phyloP scores from a whole-genome alignment of 2,329 filamentous ascomycete species.

The Clarireedia monteithiana region DNA sequence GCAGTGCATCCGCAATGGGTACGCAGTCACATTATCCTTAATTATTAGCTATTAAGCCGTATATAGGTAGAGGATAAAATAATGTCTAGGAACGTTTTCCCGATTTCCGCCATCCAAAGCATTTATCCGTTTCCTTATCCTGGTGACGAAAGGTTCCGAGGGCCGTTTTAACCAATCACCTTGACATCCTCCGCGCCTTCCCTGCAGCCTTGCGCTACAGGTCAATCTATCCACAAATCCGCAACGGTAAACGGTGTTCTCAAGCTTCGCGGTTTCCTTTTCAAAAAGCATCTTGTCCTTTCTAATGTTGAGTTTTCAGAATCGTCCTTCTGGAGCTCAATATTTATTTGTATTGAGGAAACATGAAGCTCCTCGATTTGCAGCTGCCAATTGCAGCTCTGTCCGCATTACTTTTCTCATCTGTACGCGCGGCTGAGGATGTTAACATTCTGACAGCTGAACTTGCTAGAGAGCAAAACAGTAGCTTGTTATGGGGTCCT shows the following conservation, averaged over 20 bases:
- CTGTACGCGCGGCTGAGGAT: constrained; percentile 20
- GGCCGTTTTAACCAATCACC: background rate
- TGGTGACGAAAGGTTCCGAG: background rate
- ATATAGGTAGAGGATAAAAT: too few relatives aligned
- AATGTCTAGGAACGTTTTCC: too few relatives aligned
- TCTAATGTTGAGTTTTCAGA: constrained; percentile 18
- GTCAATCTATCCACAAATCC: constrained; percentile 15
- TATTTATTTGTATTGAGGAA: constrained; percentile 10
- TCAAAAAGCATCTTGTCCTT: background rate
- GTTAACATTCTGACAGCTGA: constrained; percentile 28
- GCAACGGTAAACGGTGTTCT: constrained; percentile 10
- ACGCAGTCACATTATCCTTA: too few relatives aligned
- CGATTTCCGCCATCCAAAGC: too few relatives aligned
- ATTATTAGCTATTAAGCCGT: too few relatives aligned
- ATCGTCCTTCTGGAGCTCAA: background rate
- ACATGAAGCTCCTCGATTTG: constrained; percentile 17
- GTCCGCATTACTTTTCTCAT: constrained; percentile 11
- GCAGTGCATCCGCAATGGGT: too few relatives aligned
- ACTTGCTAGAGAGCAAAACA: constrained; percentile 48
- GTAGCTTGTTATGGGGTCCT: constrained; percentile 90
- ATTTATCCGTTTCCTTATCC: too few relatives aligned
- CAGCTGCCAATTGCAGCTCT: constrained; percentile 14
- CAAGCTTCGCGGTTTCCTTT: background rate
- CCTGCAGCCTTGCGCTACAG: constrained; percentile 25
- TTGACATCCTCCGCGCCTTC: too few relatives aligned